These are phyloP conservation scores for Auriscalpium orientale DNA, from an alignment of 768 basidiomycete species.

Conservation along the genomic window DNA sequence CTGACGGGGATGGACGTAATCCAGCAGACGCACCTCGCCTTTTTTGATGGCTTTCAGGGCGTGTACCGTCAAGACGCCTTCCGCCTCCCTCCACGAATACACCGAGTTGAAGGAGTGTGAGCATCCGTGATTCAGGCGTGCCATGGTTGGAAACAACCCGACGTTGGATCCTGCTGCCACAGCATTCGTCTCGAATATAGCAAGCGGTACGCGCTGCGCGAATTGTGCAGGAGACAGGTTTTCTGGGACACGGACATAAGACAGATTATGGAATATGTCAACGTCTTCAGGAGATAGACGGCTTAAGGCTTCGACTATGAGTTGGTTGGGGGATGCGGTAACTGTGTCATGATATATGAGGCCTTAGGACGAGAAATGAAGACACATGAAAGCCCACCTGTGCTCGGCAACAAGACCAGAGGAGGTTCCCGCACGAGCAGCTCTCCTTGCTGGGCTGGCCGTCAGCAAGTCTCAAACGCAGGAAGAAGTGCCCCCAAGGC, in stretches of 20 bases:
- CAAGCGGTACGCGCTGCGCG: conserved; percentile 42
- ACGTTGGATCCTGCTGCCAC: conserved; percentile 44
- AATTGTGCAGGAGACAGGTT: conserved; percentile 28
- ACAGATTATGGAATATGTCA: conserved; percentile 44
- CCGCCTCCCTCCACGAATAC: conserved; percentile 50
- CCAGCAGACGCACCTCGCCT: conserved; percentile 37
- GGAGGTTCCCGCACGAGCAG: conserved; percentile 48
- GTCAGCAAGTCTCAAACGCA: background rate
- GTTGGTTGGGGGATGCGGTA: conserved; percentile 34
- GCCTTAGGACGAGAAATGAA: background rate
- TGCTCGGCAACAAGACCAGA: conserved; percentile 41
- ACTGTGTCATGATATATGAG: conserved; percentile 23
- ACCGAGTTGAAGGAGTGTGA: conserved; percentile 60
- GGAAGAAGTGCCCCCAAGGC: background rate
- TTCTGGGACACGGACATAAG: conserved; percentile 45
- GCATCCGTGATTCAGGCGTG: conserved; percentile 63
- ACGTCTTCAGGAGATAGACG: conserved; percentile 26
- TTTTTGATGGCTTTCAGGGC: conserved; percentile 45
- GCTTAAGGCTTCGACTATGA: conserved; percentile 32
- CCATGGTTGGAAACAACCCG: conserved; percentile 63
- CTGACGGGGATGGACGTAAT: background rate
- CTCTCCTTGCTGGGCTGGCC: conserved; percentile 44
- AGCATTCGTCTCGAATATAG: conserved; percentile 63
- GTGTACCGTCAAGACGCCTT: conserved; percentile 44
- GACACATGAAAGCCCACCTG: conserved; percentile 30